These are phyloP conservation scores for Pulveroboletus ravenelii DNA, from an alignment of 768 basidiomycete species.

Conservation along the genomic window DNA sequence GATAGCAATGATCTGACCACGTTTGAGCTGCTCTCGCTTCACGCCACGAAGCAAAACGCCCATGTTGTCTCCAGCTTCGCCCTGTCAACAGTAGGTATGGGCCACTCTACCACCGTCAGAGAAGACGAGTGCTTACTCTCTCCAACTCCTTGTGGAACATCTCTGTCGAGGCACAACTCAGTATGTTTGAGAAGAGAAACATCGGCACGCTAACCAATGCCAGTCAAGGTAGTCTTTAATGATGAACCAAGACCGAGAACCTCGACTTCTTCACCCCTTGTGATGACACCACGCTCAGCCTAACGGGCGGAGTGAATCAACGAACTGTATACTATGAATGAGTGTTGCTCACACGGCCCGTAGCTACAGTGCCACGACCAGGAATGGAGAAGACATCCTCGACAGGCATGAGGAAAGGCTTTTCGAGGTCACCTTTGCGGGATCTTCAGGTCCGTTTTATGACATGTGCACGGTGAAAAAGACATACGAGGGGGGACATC, in stretches of 20 bases:
- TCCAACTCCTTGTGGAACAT: conserved; percentile 99
- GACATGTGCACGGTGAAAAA: too few species aligned
- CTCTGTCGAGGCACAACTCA: conserved; percentile 44
- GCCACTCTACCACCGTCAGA: neutral
- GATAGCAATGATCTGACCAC: conserved; percentile 86
- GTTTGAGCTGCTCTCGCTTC: conserved; percentile 92
- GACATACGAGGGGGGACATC: conserved; percentile 83
- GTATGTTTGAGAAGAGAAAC: neutral
- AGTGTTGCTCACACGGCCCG: conserved; percentile 66
- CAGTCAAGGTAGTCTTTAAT: conserved; percentile 92
- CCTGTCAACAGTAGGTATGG: conserved; percentile 38
- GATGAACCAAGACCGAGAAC: conserved; percentile 78
- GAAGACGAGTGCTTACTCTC: conserved; percentile 45
- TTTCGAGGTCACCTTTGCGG: conserved; percentile 82
- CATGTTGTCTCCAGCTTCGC: conserved; percentile 99
- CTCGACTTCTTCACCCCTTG: conserved; percentile 92
- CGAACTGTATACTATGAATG: neutral
- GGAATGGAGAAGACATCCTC: conserved; percentile 98
- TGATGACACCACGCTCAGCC: conserved; percentile 89
- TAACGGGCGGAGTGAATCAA: conserved; percentile 26
- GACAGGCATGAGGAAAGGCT: conserved; percentile 93
- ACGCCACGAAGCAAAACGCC: conserved; percentile 93
- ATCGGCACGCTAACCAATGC: conserved; percentile 57
- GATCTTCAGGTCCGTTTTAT: neutral
- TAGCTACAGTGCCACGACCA: conserved; percentile 96